A percentile compares a stretch with the other conserved stretches of the same genome.
phyloP scores from a whole-genome alignment of 352 stramenopile genomes.

The Phytophthora crassamura region DNA sequence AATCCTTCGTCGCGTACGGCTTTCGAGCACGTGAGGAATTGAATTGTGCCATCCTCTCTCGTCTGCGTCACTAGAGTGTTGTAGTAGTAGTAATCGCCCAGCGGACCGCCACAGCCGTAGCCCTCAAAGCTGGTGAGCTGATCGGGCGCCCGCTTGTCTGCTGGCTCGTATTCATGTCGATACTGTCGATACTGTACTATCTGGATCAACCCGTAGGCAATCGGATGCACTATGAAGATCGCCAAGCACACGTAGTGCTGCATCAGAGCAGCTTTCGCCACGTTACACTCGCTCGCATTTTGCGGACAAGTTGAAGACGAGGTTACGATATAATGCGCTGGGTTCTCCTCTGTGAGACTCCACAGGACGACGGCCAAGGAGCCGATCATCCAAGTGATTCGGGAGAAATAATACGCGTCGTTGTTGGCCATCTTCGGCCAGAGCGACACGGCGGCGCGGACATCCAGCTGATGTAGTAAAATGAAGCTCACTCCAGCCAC shows the following conservation, averaged over 20 bases:
- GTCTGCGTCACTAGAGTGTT: slow-evolving; percentile 36
- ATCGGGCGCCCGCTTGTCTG: slow-evolving; percentile 27
- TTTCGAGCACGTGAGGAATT: slow-evolving; percentile 44
- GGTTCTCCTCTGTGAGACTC: slow-evolving; percentile 26
- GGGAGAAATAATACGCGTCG: slow-evolving; percentile 43
- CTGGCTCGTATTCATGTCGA: slow-evolving; percentile 37
- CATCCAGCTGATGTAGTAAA: slow-evolving; percentile 45
- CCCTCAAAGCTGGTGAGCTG: slow-evolving; percentile 43
- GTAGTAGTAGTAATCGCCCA: slow-evolving; percentile 52
- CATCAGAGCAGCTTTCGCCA: slow-evolving; percentile 19
- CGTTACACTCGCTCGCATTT: slow-evolving; percentile 40
- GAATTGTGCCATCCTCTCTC: slow-evolving; percentile 19
- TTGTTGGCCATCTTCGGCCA: slow-evolving; percentile 56
- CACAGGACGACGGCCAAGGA: slow-evolving; percentile 38
- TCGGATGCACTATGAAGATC: slow-evolving; percentile 37
- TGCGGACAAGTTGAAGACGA: slow-evolving; percentile 25
- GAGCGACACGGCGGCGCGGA: slow-evolving; percentile 41
- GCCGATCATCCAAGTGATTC: slow-evolving; percentile 44
- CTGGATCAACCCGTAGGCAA: slow-evolving; percentile 45
- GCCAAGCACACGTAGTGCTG: slow-evolving; percentile 39
- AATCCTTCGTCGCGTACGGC: slow-evolving; percentile 47
- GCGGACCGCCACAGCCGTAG: slow-evolving; percentile 39
- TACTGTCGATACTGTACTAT: slow-evolving; percentile 40
- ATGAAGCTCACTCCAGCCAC: slow-evolving; percentile 42
- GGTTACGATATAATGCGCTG: slow-evolving; percentile 32